phyloP scores from a whole-genome alignment of 495 filamentous ascomycete genomes.

The Aspergillus egyptiacus region DNA sequence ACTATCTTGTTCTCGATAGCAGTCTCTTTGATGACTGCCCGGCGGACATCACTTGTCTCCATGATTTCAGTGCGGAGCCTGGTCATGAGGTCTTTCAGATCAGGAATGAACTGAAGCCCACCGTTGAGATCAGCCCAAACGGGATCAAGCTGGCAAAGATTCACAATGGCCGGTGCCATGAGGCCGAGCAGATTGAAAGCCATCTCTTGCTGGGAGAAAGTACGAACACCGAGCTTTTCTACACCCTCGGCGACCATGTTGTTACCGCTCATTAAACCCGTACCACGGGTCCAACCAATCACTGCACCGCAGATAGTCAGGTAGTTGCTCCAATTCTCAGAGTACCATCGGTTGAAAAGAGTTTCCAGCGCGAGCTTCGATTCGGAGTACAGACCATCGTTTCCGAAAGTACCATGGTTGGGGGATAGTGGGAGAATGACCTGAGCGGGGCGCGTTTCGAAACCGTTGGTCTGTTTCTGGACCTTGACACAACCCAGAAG shows the following conservation, averaged over 20 bases:
- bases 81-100: slow-evolving; percentile 92
- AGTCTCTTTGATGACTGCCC: slow-evolving; percentile 90
- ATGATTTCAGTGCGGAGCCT: slow-evolving; percentile 83
- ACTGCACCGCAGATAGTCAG: slow-evolving; percentile 98
- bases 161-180: slow-evolving; percentile 90
- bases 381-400: slow-evolving; percentile 96
- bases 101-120: slow-evolving; percentile 93
- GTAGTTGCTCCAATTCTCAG: slow-evolving; percentile 95
- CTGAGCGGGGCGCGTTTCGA: slow-evolving; percentile 91
- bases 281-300: slow-evolving; percentile 98
- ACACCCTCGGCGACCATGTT: slow-evolving; percentile 97
- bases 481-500: slow-evolving; percentile 86
- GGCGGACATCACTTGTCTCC: slow-evolving; percentile 89
- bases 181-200: slow-evolving; percentile 96
- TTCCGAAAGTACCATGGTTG: slow-evolving; percentile 98
- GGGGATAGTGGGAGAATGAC: slow-evolving; percentile 94
- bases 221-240: slow-evolving; percentile 92
- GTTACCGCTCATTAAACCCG: slow-evolving; percentile 96
- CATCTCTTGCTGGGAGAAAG: slow-evolving; percentile 99
- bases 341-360: slow-evolving; percentile 97
- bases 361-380: slow-evolving; percentile 96
- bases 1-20: slow-evolving; percentile 96
- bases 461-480: slow-evolving; percentile 79
- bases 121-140: slow-evolving; percentile 97
- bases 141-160: slow-evolving; percentile 91